Evolutionary conservation across 805 yeast genomes (phyloP).

Genomic region (Saccharomycopsis malanga): DNA sequence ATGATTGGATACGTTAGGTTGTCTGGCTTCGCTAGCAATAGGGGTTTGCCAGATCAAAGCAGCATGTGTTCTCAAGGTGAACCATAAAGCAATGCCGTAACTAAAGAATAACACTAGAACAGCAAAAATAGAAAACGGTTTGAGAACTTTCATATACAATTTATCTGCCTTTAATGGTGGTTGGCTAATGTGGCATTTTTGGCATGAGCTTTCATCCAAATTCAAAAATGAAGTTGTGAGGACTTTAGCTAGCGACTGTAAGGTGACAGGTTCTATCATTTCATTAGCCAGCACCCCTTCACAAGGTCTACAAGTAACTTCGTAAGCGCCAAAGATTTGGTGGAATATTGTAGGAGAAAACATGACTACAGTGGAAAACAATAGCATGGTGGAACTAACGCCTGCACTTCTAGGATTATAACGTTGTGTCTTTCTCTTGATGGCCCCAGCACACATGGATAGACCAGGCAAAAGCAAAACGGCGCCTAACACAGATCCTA

Average conservation of each 20-base stretch:
- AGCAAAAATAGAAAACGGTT: conserved; percentile 77
- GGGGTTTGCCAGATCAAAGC: conserved; percentile 89
- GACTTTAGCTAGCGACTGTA: conserved; percentile 1
- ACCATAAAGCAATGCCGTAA: conserved; percentile 82
- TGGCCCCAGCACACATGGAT: conserved; percentile 97
- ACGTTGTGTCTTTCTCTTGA: conserved; percentile 84
- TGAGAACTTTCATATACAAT: conserved; percentile 59
- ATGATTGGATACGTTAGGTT: neutral
- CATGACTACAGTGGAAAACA: conserved; percentile 85
- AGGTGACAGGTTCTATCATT: conserved; percentile 11
- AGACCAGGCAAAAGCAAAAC: conserved; percentile 86
- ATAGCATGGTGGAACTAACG: conserved; percentile 90
- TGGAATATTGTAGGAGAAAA: conserved; percentile 87
- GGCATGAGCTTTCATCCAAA: conserved; percentile 39
- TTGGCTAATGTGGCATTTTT: conserved; percentile 68
- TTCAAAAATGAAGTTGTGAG: neutral
- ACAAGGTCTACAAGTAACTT: conserved; percentile 63
- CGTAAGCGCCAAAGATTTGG: conserved; percentile 84
- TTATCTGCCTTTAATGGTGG: conserved; percentile 66
- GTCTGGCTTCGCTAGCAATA: conserved; percentile 31
- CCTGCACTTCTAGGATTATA: conserved; percentile 97
- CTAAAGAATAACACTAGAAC: conserved; percentile 76
- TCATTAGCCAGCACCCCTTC: conserved; percentile 18
- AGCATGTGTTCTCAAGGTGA: conserved; percentile 93
- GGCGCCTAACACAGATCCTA: conserved; percentile 90